phyloP scores from a whole-genome alignment of 768 basidiomycete species.

The Heimioporus sp. region DNA sequence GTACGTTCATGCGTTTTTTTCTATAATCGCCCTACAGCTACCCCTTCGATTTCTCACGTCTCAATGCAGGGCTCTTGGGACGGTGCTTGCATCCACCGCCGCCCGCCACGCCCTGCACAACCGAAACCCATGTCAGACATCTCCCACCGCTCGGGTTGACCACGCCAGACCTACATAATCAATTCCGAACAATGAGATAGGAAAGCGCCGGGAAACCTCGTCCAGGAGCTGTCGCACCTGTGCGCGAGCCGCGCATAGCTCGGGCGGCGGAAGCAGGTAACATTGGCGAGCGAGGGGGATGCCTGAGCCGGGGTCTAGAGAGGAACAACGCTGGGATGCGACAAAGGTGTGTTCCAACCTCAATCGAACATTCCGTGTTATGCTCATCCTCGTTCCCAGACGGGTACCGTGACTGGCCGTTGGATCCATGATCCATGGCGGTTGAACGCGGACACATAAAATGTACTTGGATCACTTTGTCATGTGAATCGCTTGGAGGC shows the following conservation, averaged over 20 bases:
- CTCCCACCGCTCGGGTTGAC: slow-evolving; percentile 75
- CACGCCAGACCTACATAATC: slow-evolving; percentile 83
- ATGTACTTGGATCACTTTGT: no score
- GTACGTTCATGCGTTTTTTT: slow-evolving; percentile 42
- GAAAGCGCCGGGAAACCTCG: slow-evolving; percentile 85
- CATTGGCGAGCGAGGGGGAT: slow-evolving; percentile 92
- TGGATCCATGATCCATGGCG: no score
- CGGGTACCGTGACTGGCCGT: no score
- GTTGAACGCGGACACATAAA: no score
- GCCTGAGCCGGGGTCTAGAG: slow-evolving; percentile 34
- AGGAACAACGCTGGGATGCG: no score
- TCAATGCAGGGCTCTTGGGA: slow-evolving; percentile 82
- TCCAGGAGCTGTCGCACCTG: slow-evolving; percentile 91
- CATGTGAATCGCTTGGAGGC: no score
- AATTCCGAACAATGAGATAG: slow-evolving; percentile 95
- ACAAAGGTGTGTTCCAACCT: no score
- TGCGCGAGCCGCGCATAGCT: slow-evolving; percentile 94
- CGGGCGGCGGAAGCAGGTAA: slow-evolving; percentile 76
- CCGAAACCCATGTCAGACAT: slow-evolving; percentile 82
- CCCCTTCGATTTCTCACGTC: no score
- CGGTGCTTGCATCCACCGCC: slow-evolving; percentile 66
- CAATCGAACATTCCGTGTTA: no score
- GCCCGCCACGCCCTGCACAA: slow-evolving; percentile 63
- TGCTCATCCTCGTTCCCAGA: no score
- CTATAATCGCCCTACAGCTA: not conserved